Evolutionary conservation across 345 rosid species (phyloP).

Genomic region (Theobroma cacao): DNA sequence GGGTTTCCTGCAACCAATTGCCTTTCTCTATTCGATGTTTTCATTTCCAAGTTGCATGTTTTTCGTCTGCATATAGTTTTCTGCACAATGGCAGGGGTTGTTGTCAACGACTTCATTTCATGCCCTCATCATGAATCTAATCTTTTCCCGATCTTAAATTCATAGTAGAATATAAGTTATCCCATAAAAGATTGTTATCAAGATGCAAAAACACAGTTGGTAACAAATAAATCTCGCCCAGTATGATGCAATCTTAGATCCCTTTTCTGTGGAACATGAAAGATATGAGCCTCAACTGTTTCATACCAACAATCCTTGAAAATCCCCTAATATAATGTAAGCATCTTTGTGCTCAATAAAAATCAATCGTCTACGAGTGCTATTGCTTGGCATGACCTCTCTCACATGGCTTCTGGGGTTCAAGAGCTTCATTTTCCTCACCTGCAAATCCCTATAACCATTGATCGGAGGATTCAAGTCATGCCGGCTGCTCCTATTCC

Average conservation of each 20-base stretch:
- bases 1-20: not conserved
- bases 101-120: not conserved
- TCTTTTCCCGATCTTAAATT: not conserved
- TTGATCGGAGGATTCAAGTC: constrained; percentile 32
- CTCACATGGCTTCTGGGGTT: constrained; percentile 56
- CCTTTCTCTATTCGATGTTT: not conserved
- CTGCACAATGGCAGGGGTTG: not conserved
- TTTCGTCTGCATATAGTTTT: not conserved
- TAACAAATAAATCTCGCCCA: not conserved
- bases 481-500: constrained; percentile 61
- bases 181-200: not conserved
- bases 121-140: not conserved
- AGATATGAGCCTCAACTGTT: constrained; percentile 27
- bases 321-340: not conserved
- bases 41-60: not conserved
- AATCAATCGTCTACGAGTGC: constrained; percentile 24
- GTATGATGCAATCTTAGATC: constrained; percentile 1
- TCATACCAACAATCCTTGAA: constrained; percentile 30
- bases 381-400: not conserved
- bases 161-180: not conserved
- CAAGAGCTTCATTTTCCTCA: constrained; percentile 60
- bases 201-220: not conserved
- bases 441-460: constrained; percentile 46
- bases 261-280: constrained; percentile 19
- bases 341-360: constrained; percentile 18